Base-by-base conservation (phyloP, 495 filamentous ascomycete species). In the Hypoxylon lienhwacheense region DNA sequence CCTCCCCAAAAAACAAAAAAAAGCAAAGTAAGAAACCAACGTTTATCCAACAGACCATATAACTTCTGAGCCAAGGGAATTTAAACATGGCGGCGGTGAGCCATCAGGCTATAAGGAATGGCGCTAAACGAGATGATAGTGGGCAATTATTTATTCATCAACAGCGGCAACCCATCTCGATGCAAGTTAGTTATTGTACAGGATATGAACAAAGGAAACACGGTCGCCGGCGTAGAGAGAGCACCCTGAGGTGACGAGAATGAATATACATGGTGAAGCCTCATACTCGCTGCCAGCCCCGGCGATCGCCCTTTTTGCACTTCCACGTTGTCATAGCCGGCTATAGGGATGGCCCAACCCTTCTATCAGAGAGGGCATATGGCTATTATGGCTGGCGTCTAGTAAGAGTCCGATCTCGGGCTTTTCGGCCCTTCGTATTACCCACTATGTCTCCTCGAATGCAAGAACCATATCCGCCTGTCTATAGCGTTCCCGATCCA, bases 131-230 rank as follows among this genome's bases (percentile, higher is more conserved):
- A 16, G 15, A 17, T 15, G 20, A 50, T 35, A 47, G 42, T 48
- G 58, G 29, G 51, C 52, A 55, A 55, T 61, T 56, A 55, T 61
- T 41, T 56, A 61, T 61, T 61, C 47, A 52, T 45, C 42, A 25
- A 52, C 58, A 46, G 42, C 52, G 20, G 34, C 12, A 50, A 19
- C 42, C 47, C 47, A 43, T 56, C 52, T 56, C 34, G 37, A 61
- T 61, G 58, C 58, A 55, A 55, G 54, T 55, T 61, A 53, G 51
- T 53, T 61, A 56, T 56, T 61, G 58, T 61, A 61, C 58, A 56
- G 47, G 58, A 44, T 51, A 49, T 44, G 50, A 36, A 56, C 41
- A 52, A 56, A 61, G 16, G 52, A 54, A 22, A 28, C 7, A 35
- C 7, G 48, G 37, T 55, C 42, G 51, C 21, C 35, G 57, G 35